Base-by-base conservation (phyloP, 495 filamentous ascomycete genomes). In the Penicillium pancosmium region DNA sequence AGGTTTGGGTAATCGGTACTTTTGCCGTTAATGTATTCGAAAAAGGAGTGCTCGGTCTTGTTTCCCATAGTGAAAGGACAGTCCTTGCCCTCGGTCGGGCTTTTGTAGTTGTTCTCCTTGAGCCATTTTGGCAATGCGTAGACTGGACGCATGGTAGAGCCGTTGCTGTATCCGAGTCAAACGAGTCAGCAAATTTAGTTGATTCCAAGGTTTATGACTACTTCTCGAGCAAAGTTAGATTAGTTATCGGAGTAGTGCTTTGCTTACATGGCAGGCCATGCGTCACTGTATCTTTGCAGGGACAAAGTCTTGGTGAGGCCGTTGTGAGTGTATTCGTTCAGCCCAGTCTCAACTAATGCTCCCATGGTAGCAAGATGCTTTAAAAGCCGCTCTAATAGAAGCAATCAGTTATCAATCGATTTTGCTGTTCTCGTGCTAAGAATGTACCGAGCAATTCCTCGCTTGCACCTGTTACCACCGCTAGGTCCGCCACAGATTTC, bases 361-460 rank as follows among this genome's bases (percentile, higher is more conserved):
- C 73, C 73, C 69, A 78, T 77, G 41, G 78, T 72, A 3, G 71
- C 75, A 1, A 82, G 60, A 50, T 83, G 78, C 41, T 70, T 72
- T 57, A 82, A 61, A 31, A 79, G 55, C 7, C 73, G 74, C 3
- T 55, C 64, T 60, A 33, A 2, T n/a, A 25, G 6, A 4, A 55
- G 41, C 18, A 9, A 23, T 49, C 27, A 15, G 10, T 4, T 7
- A 38, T 13, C 11, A 2, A 38, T 27, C 5, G 27, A 7, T 9
- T 7, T 38, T 9, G 4, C 5, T 15, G 4, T 13, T 9, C 15
- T 38, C 12, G 36, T 5, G 12, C 36, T 4, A 9, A 38, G 15
- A 50, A 23, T 58, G 47, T 11, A 73, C 70, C 59, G 18, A 73
- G 64, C n/a, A 73, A 53, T 5, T 65, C 53, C 5, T 61, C 57